Evolutionary conservation across 1,139 yeast genomes (phyloP), one percentile per base, ranked within the genome.

Genomic region (Blastobotrys persicus): DNA sequence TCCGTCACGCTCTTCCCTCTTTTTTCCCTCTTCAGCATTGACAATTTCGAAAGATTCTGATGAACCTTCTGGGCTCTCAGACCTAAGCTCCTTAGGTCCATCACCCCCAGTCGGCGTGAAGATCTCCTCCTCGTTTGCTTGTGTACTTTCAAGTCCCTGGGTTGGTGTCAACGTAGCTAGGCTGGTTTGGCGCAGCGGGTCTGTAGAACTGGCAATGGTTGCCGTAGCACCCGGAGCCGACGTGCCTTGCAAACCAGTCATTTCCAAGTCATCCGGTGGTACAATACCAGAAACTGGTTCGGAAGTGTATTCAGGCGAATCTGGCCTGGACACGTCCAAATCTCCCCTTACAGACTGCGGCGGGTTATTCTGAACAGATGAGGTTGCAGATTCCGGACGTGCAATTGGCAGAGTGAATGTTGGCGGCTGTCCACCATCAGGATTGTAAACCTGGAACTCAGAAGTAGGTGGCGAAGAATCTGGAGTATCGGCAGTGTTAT

Each of bases 311-410:
- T 58, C 62, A 11, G 83, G 76, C 1, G 86, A 79, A 31, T 78
- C 83, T 32, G 83, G 78, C 47, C 79, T 80, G 47, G 86, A 80
- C 5, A 77, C 73, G 51, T 82, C 87, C 42, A 79, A 79, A 59
- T 85, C 95, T 54, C 85, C 92, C 52, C 95, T 80, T 7, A 86
- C 95, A 19, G 96, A 87, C 66, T 83, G 79, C 0, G 97, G 91
- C 2, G 97, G 89, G 64, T 91, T 89, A 68, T 89, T 89, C 60
- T 87, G 94, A 16, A 89, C 95, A 49, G 96, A 87, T 0, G 96
- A 88, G 0, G 96, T 85, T 46, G 86, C 79, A 0, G 96, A 87
- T 55, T 84, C 89, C 1, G 95, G 86, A 64, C 82, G 80, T 56
- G 66, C 83, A 71, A 75, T 74, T 1, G 80, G 81, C 51, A 78